Conservation (phyloP, 1,284 basidiomycete genomes). For the Lentinus polychrous region DNA sequence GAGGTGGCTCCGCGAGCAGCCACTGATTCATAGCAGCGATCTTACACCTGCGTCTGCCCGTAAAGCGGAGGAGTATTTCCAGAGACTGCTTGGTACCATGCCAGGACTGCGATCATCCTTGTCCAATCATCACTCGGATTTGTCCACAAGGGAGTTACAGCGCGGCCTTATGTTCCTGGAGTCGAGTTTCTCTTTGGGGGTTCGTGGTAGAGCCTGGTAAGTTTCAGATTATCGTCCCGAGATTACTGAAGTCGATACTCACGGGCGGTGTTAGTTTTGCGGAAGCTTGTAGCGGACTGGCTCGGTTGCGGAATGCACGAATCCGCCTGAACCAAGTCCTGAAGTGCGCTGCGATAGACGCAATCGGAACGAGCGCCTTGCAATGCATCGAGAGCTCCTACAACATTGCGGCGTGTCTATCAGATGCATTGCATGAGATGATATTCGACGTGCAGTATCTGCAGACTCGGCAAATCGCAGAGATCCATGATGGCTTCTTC, state of each 20-base stretch:
- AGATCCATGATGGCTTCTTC: too few relatives aligned
- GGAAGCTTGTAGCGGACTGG: slow-evolving; percentile 8
- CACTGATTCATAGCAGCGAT: slow-evolving; percentile 27
- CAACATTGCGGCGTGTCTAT: slow-evolving; percentile 1
- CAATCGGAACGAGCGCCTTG: not conserved
- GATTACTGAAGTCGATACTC: too few relatives aligned
- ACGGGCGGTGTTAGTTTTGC: slow-evolving; percentile 13
- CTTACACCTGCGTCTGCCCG: slow-evolving; percentile 16
- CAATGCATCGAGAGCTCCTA: not conserved
- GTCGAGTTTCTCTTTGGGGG: slow-evolving; percentile 62
- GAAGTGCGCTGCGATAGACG: slow-evolving; percentile 2
- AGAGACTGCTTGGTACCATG: slow-evolving; percentile 63
- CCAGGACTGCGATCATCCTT: slow-evolving; percentile 64
- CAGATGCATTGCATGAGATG: slow-evolving; percentile 10
- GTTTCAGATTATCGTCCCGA: slow-evolving; percentile 11
- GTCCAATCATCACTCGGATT: slow-evolving; percentile 71
- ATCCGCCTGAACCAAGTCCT: slow-evolving; percentile 14
- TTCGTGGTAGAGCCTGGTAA: slow-evolving; percentile 40
- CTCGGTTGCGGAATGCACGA: slow-evolving; percentile 9
- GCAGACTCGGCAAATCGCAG: too few relatives aligned
- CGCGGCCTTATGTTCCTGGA: slow-evolving; percentile 78
- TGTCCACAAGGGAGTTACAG: slow-evolving; percentile 81
- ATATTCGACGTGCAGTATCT: not conserved
- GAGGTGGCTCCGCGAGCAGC: slow-evolving; percentile 66
- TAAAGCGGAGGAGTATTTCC: slow-evolving; percentile 65